phyloP scores from a whole-genome alignment of 768 basidiomycete genomes.

The Calocybe indica region DNA sequence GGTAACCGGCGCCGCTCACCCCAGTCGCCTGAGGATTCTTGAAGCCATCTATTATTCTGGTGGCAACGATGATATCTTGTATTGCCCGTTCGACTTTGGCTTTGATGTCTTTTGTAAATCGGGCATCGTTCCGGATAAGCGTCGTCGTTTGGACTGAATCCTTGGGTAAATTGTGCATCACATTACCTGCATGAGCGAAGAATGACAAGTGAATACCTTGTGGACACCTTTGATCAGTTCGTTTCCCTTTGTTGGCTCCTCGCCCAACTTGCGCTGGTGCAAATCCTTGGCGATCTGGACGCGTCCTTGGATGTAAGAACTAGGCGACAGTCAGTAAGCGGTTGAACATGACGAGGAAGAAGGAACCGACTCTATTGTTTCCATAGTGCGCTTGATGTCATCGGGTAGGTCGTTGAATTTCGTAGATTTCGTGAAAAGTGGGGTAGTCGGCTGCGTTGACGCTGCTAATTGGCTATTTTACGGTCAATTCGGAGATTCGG shows the following conservation, averaged over 20 bases:
- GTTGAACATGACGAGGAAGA: background rate
- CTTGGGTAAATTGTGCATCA: conserved; percentile 26
- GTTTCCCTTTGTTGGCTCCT: conserved; percentile 68
- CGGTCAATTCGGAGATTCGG: conserved; percentile 2
- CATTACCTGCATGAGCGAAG: background rate
- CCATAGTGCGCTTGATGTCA: conserved; percentile 54
- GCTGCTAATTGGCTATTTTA: conserved; percentile 15
- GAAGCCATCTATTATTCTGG: conserved; percentile 73
- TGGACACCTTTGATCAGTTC: conserved; percentile 62
- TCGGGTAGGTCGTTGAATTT: conserved; percentile 85
- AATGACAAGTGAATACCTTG: conserved; percentile 37
- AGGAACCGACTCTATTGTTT: conserved; percentile 60
- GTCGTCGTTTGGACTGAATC: conserved; percentile 60
- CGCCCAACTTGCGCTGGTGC: conserved; percentile 68
- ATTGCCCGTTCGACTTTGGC: conserved; percentile 72
- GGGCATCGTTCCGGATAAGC: conserved; percentile 59
- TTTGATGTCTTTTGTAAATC: conserved; percentile 65
- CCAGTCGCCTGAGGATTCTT: conserved; percentile 50
- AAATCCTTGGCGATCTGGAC: conserved; percentile 78
- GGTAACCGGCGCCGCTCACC: conserved; percentile 50
- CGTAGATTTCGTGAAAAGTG: conserved; percentile 37
- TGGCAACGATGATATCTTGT: conserved; percentile 75
- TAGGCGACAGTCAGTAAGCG: conserved; percentile 17
- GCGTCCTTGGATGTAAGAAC: conserved; percentile 68
- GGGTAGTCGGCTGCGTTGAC: conserved; percentile 28